phyloP scores from a whole-genome alignment of 805 yeast genomes.

The Lipomyces orientalis region DNA sequence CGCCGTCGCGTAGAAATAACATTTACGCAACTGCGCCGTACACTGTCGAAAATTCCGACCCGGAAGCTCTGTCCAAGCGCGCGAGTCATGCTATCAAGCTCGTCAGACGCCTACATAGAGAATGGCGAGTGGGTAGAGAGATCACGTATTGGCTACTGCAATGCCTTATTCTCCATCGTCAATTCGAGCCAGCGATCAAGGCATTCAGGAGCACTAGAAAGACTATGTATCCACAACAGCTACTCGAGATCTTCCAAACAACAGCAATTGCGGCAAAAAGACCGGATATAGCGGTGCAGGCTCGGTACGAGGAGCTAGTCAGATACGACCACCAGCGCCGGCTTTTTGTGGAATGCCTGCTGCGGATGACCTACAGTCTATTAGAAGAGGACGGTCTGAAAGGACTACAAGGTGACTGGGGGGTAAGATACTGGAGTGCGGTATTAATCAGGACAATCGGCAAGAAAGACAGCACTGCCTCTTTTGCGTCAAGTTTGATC shows the following conservation, averaged over 20 bases:
- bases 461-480: neutral
- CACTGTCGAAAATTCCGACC: neutral
- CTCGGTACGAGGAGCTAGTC: slow-evolving; percentile 5
- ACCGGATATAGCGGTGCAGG: slow-evolving; percentile 6
- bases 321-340: neutral
- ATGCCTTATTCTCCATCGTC: slow-evolving; percentile 10
- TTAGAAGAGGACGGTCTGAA: neutral
- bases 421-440: neutral
- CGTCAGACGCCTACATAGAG: slow-evolving; percentile 1
- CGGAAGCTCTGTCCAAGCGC: neutral
- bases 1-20: neutral
- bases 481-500: neutral
- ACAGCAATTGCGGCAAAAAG: slow-evolving; percentile 4
- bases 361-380: neutral
- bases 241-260: slow-evolving; percentile 8
- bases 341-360: neutral
- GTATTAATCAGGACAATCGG: neutral
- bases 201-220: neutral
- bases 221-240: neutral
- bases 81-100: neutral
- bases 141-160: slow-evolving; percentile 20
- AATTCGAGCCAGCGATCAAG: slow-evolving; percentile 14
- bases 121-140: slow-evolving; percentile 3
- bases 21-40: neutral
- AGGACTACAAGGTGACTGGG: slow-evolving; percentile 4